Conservation (phyloP, 257 asterid species). For the Osmanthus fragrans region DNA sequence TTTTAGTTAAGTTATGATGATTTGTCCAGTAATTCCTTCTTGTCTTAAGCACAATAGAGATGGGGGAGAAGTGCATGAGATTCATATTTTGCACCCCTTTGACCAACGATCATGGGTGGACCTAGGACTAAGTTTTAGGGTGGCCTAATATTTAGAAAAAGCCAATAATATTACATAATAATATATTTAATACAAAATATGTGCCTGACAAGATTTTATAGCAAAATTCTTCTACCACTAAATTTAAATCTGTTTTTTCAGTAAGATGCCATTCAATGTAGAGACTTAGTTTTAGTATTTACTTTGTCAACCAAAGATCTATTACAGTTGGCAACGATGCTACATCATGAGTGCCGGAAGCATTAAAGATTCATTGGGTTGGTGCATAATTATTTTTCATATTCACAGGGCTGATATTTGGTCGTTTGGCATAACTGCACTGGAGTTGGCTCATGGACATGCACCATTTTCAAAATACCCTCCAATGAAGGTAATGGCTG, state of each 20-base stretch:
- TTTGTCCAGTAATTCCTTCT: conserved; percentile 6
- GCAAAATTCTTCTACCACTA: not conserved
- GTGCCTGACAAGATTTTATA: not conserved
- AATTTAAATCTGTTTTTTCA: not conserved
- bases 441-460: conserved; percentile 99
- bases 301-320: not conserved
- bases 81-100: conserved; percentile 1
- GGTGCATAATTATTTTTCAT: conserved; percentile 14
- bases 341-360: conserved; percentile 6
- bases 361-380: conserved; percentile 2
- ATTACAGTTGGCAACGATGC: not conserved
- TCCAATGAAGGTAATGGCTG: conserved; percentile 86
- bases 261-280: not conserved
- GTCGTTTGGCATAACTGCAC: conserved; percentile 99
- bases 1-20: conserved; percentile 2
- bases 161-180: not conserved
- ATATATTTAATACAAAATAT: not conserved
- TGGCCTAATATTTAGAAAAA: not conserved
- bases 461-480: conserved; percentile 99
- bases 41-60: conserved; percentile 1
- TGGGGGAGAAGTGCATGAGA: not conserved
- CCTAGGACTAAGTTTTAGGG: not conserved
- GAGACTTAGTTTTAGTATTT: not conserved
- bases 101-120: not conserved
- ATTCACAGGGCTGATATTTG: conserved; percentile 93